These are phyloP conservation scores for Rhynchosporium graminicola DNA, from an alignment of 2,329 filamentous ascomycete species.

Conservation along the genomic window DNA sequence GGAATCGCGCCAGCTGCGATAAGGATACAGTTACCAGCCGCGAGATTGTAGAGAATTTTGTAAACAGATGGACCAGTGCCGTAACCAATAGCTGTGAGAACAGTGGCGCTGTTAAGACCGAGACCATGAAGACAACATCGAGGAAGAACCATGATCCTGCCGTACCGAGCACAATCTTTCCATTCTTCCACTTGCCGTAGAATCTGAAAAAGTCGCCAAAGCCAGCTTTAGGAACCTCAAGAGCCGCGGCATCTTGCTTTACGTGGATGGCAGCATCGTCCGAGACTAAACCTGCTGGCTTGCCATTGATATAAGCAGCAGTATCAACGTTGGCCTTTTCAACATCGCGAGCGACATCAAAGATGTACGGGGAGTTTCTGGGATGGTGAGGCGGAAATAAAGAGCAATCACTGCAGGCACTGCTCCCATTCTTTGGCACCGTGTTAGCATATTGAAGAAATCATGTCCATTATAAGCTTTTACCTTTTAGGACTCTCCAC, in stretches of 20 bases:
- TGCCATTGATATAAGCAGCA: conserved; percentile 69
- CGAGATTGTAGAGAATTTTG: conserved; percentile 69
- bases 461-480: neutral
- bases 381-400: conserved; percentile 84
- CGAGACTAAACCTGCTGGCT: conserved; percentile 56
- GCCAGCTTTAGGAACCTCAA: conserved; percentile 69
- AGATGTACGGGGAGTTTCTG: conserved; percentile 84
- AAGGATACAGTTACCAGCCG: conserved; percentile 73
- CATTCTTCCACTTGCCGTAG: conserved; percentile 71
- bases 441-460: conserved; percentile 1
- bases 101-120: conserved; percentile 72
- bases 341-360: conserved; percentile 75
- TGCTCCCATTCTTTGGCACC: conserved; percentile 66
- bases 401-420: conserved; percentile 79
- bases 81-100: conserved; percentile 74
- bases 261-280: conserved; percentile 66
- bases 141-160: conserved; percentile 79
- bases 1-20: conserved; percentile 77
- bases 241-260: conserved; percentile 52
- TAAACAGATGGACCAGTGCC: conserved; percentile 65
- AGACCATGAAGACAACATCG: conserved; percentile 60
- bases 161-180: conserved; percentile 72
- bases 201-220: conserved; percentile 70
- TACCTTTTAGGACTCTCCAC: conserved; percentile 74
- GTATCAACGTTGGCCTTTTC: conserved; percentile 73